Conservation (phyloP, 306 rosid genomes). For the Mucuna pruriens region DNA sequence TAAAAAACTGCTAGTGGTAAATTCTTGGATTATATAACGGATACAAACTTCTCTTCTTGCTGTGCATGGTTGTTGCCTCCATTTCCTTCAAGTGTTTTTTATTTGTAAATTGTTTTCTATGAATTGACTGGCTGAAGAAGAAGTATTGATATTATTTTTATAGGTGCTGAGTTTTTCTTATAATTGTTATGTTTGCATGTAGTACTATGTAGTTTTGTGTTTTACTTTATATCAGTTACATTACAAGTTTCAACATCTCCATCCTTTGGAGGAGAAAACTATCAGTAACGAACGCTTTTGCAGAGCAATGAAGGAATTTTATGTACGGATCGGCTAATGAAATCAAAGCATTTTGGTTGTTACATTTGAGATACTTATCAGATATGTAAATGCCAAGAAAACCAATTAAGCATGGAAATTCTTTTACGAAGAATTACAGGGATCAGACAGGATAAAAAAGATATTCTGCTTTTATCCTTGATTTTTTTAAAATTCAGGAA, state of each 20-base stretch:
- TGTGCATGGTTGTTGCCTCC: conserved; percentile 26
- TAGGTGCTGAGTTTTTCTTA: not conserved
- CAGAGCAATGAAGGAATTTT: not conserved
- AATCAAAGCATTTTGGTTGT: not conserved
- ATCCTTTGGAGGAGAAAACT: not conserved
- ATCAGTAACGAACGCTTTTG: not conserved
- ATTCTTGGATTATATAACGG: conserved; percentile 30
- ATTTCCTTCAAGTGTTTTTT: conserved; percentile 22
- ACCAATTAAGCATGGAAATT: not conserved
- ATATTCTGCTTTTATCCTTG: not conserved
- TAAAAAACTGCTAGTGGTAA: conserved; percentile 24
- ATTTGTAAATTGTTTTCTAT: conserved; percentile 45
- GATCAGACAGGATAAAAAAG: not conserved
- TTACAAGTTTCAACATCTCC: not conserved
- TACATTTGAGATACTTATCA: not conserved
- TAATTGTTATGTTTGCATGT: not conserved
- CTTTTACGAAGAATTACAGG: not conserved
- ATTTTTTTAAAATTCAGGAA: not conserved
- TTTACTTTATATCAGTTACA: not conserved
- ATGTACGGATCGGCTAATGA: not conserved
- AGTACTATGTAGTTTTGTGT: not conserved
- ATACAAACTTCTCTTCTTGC: conserved; percentile 20
- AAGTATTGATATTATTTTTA: not conserved
- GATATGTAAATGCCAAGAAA: not conserved
- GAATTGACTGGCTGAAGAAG: conserved; percentile 31